phyloP scores from a whole-genome alignment of 1,284 basidiomycete genomes.

The Ceratobasidium papillatum region DNA sequence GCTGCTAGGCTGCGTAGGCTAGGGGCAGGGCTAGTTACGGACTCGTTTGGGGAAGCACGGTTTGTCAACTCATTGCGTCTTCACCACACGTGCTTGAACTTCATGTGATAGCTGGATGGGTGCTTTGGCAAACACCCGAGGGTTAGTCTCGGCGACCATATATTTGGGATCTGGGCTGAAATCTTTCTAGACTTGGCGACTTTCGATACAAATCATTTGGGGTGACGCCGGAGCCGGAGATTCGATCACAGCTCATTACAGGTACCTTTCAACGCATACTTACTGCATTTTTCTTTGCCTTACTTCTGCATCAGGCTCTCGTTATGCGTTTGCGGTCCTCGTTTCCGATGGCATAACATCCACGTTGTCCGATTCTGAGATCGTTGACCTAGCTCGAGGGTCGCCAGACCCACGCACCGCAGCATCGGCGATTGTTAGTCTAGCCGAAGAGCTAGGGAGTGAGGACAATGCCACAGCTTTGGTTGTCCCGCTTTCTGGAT shows the following conservation, averaged over 20 bases:
- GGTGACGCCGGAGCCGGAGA: conserved; percentile 94
- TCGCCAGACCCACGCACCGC: conserved; percentile 79
- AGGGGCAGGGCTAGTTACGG: conserved; percentile 89
- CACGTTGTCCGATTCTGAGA: conserved; percentile 91
- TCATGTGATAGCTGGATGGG: conserved; percentile 84
- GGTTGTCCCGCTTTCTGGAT: conserved; percentile 92
- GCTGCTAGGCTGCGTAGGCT: conserved; percentile 84
- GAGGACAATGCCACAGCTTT: conserved; percentile 93
- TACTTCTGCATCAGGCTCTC: conserved; percentile 59
- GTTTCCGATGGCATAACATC: conserved; percentile 93
- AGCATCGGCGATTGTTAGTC: conserved; percentile 83
- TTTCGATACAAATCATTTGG: conserved; percentile 89
- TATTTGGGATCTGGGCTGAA: conserved; percentile 32
- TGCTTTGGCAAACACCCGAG: conserved; percentile 90
- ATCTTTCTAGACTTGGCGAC: conserved; percentile 78
- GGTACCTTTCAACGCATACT: conserved; percentile 57
- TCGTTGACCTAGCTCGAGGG: conserved; percentile 86
- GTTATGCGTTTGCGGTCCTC: conserved; percentile 82
- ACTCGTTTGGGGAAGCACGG: conserved; percentile 95
- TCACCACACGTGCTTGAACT: not conserved
- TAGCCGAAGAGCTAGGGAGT: conserved; percentile 89
- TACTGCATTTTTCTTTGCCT: not conserved
- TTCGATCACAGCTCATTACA: conserved; percentile 79
- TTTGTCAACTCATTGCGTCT: conserved; percentile 51
- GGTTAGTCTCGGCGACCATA: conserved; percentile 57